Percentiles rank a stretch among this genome's conserved stretches.
Conservation (phyloP, 805 yeast genomes). For the Metschnikowia sp. region DNA sequence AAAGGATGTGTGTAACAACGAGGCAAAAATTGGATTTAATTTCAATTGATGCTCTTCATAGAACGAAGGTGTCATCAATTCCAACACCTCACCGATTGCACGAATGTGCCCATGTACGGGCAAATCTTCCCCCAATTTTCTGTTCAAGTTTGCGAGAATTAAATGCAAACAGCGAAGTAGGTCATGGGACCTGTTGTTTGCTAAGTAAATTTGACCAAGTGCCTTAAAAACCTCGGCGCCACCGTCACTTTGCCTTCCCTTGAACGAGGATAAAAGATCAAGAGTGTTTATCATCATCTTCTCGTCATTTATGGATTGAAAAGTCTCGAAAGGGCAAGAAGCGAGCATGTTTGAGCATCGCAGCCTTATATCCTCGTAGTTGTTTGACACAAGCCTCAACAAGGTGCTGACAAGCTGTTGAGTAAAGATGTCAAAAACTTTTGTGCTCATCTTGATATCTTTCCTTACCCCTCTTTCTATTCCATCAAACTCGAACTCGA, state of each 20-base stretch:
- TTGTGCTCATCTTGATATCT: background rate
- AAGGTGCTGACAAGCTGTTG: constrained; percentile 38
- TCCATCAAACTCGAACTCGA: constrained; percentile 30
- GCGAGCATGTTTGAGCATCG: constrained; percentile 9
- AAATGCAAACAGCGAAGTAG: constrained; percentile 7
- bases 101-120: constrained; percentile 68
- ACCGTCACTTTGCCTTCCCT: constrained; percentile 69
- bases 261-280: constrained; percentile 35
- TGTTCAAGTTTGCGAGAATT: constrained; percentile 3
- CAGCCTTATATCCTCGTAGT: constrained; percentile 71
- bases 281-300: constrained; percentile 6
- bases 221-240: constrained; percentile 69
- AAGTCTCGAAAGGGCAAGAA: constrained; percentile 9
- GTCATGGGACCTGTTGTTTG: background rate
- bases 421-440: constrained; percentile 8
- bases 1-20: constrained; percentile 20
- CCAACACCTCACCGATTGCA: constrained; percentile 26
- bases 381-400: constrained; percentile 61
- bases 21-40: constrained; percentile 3
- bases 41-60: background rate
- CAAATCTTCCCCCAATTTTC: constrained; percentile 26
- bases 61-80: background rate
- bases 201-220: constrained; percentile 26
- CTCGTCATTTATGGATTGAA: background rate
- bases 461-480: background rate